phyloP scores from a whole-genome alignment of 2,329 filamentous ascomycete genomes.

The Neonectria coccinea region DNA sequence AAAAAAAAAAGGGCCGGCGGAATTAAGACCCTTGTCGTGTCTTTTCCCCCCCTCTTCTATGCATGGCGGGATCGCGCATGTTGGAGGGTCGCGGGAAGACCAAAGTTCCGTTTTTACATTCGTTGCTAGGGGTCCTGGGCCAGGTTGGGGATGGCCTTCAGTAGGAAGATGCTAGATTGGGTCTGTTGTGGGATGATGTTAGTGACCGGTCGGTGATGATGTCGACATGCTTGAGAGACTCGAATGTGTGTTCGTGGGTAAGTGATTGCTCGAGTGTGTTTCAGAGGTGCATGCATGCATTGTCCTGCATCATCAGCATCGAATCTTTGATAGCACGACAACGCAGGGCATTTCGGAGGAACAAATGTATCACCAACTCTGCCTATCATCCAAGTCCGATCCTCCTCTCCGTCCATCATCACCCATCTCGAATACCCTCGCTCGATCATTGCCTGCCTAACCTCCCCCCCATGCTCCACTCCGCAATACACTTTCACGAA shows the following conservation, averaged over 20 bases:
- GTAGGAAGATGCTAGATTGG: background rate
- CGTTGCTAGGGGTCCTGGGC: conserved; percentile 21
- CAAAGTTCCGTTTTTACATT: conserved; percentile 30
- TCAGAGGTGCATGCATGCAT: background rate
- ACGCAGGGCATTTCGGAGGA: background rate
- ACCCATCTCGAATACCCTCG: conserved; percentile 12
- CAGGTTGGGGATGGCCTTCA: background rate
- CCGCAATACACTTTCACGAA: background rate
- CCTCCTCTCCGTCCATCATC: background rate
- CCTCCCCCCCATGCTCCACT: conserved; percentile 8
- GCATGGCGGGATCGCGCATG: conserved; percentile 5
- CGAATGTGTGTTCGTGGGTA: background rate
- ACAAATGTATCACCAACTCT: background rate
- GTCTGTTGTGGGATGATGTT: background rate
- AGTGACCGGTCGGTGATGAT: background rate
- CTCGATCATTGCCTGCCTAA: conserved; percentile 17
- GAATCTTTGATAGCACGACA: background rate
- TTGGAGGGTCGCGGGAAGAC: conserved; percentile 6
- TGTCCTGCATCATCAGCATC: background rate
- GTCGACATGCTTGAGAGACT: background rate
- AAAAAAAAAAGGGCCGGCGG: background rate
- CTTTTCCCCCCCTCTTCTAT: background rate
- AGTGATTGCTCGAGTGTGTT: background rate
- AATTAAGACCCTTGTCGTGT: background rate
- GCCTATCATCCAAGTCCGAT: background rate